Base-by-base conservation (phyloP, 495 filamentous ascomycete species). In the Annulohypoxylon bovei region DNA sequence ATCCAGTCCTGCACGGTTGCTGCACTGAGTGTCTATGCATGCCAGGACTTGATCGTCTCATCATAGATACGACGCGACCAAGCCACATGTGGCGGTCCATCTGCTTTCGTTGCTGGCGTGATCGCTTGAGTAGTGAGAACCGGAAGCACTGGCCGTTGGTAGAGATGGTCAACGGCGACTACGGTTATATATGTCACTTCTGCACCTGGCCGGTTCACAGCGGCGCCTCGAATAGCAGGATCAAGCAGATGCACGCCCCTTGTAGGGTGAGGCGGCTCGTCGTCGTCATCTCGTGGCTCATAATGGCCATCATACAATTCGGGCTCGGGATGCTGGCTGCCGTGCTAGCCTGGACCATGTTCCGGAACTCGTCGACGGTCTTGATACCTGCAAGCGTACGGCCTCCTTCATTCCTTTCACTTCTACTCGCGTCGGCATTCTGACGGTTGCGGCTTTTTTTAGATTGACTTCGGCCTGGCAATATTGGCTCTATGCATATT, bases 101-200 rank as follows among this genome's bases (percentile, higher is more conserved):
- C 30, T 77, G 75, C 44, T 77, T 77, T 18, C 75, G 73, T 18
- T 77, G 75, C 39, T 77, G 75, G 75, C 68, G 73, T 12, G 66
- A 55, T 30, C 75, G 67, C 23, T 44, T 75, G 42, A 73, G 60
- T 28, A 56, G 56, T 7, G 72, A 75, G 22, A 65, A 71, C 39
- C 56, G 63, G 35, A 77, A 77, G 61, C 75, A 74, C 4, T 77
- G 72, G 75, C 75, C 75, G 4, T 47, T 77, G 16, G 65, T 77
- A 0, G 52, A 68, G 55, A 71, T 75, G 47, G 75, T 47, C 40
- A 75, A 77, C 40, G 75, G 75, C 40, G 70, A 72, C 20, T 67
- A 71, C n/a, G 75, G 75, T 53, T 75, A 77, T 59, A 73, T 77
- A 46, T 77, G 75, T 32, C 75, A 77, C 44, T 77, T 77, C 39